These are phyloP conservation scores for Gnomoniopsis smithogilvyi DNA, from an alignment of 2,329 filamentous ascomycete species.

Conservation along the genomic window DNA sequence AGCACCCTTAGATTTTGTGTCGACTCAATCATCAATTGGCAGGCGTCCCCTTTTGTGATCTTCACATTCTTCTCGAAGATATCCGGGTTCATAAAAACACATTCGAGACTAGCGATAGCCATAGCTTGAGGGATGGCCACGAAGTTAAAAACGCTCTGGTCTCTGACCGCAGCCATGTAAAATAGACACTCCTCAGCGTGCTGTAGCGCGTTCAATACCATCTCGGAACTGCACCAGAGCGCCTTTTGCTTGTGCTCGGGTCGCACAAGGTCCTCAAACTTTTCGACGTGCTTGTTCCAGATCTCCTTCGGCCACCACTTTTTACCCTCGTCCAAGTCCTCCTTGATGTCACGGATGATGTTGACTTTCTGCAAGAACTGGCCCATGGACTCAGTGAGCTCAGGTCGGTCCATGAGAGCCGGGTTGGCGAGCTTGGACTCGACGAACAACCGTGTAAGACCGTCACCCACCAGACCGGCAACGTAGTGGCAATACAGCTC, in stretches of 20 bases:
- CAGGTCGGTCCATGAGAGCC: constrained; percentile 71
- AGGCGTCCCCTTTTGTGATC: constrained; percentile 92
- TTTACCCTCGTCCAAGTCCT: constrained; percentile 83
- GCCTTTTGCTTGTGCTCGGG: constrained; percentile 74
- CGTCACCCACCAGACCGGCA: constrained; percentile 96
- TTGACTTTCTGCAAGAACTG: constrained; percentile 98
- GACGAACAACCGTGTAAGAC: constrained; percentile 85
- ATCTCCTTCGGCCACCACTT: constrained; percentile 96
- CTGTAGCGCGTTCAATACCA: constrained; percentile 86
- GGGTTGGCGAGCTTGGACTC: constrained; percentile 83
- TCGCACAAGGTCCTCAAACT: constrained; percentile 87
- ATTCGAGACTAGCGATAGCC: constrained; percentile 92
- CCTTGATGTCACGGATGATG: constrained; percentile 92
- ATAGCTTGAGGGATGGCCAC: constrained; percentile 94
- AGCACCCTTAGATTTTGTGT: constrained; percentile 84
- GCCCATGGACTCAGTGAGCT: constrained; percentile 92
- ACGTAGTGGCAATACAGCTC: constrained; percentile 98
- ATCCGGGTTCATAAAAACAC: constrained; percentile 85
- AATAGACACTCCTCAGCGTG: constrained; percentile 93
- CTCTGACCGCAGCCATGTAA: constrained; percentile 91
- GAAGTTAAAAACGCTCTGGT: constrained; percentile 99
- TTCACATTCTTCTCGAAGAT: constrained; percentile 90
- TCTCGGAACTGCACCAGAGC: constrained; percentile 83
- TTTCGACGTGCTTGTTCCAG: constrained; percentile 91
- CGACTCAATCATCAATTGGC: constrained; percentile 85